A percentile compares a stretch with the other conserved stretches of the same genome.
Conservation (phyloP, 2,329 filamentous ascomycete genomes). For the Didymellaceae sp. region DNA sequence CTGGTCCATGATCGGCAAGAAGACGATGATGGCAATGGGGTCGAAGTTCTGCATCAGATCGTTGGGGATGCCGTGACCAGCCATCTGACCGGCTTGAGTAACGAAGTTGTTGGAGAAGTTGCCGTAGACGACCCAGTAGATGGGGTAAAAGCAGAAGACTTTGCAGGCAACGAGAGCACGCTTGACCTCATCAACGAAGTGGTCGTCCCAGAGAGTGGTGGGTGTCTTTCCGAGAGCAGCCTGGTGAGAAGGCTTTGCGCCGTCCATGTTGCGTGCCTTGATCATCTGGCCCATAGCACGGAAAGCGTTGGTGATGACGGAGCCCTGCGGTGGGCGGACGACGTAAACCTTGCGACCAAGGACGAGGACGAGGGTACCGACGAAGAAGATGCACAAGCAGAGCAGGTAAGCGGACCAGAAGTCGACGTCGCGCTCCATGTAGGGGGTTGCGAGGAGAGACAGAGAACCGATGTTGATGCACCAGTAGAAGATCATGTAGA, state of each 20-base stretch:
- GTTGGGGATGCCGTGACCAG: slow-evolving; percentile 54
- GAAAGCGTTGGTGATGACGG: slow-evolving; percentile 57
- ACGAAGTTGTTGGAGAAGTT: slow-evolving; percentile 55
- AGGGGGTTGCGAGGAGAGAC: slow-evolving; percentile 71
- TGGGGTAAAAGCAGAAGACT: slow-evolving; percentile 63
- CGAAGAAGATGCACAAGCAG: slow-evolving; percentile 69
- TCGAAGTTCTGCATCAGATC: slow-evolving; percentile 58
- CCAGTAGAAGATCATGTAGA: slow-evolving; percentile 71
- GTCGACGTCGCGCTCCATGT: slow-evolving; percentile 72
- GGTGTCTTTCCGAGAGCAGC: slow-evolving; percentile 57
- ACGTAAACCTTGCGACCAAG: slow-evolving; percentile 48
- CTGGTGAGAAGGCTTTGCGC: slow-evolving; percentile 71
- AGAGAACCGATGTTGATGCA: slow-evolving; percentile 77
- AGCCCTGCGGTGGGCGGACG: slow-evolving; percentile 49
- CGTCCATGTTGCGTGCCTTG: slow-evolving; percentile 62
- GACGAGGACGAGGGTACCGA: slow-evolving; percentile 63
- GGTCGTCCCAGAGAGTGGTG: slow-evolving; percentile 67
- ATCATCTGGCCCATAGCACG: slow-evolving; percentile 65
- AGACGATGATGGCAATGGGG: slow-evolving; percentile 55
- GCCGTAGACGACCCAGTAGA: slow-evolving; percentile 55
- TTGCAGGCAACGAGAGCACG: slow-evolving; percentile 70
- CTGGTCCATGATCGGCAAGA: slow-evolving; percentile 54
- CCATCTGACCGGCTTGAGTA: slow-evolving; percentile 54
- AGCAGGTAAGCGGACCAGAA: slow-evolving; percentile 74
- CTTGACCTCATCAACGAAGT: slow-evolving; percentile 76